Evolutionary conservation across 2,329 filamentous ascomycete species (phyloP).

Genomic region (Aspergillus candidus): DNA sequence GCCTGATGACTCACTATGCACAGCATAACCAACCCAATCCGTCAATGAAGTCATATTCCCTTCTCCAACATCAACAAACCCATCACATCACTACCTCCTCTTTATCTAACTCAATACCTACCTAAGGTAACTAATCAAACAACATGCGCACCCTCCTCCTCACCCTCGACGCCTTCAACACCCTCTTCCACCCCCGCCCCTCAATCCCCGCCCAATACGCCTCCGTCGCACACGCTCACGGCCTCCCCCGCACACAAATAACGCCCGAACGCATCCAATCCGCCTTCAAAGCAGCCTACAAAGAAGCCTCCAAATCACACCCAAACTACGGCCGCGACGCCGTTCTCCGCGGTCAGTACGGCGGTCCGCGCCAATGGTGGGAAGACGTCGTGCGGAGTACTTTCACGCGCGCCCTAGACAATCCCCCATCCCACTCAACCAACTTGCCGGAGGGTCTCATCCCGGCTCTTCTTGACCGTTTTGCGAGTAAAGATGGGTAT

Average conservation of each 20-base stretch:
- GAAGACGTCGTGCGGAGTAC: slow-evolving; percentile 35
- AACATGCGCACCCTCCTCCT: slow-evolving; percentile 31
- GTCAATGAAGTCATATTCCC: too few relatives aligned
- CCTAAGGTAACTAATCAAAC: background rate
- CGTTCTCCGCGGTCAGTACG: slow-evolving; percentile 30
- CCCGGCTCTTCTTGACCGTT: slow-evolving; percentile 31
- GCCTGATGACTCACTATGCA: too few relatives aligned
- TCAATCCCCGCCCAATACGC: slow-evolving; percentile 39
- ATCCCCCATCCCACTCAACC: slow-evolving; percentile 3
- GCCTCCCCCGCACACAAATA: slow-evolving; percentile 24
- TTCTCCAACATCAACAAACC: too few relatives aligned
- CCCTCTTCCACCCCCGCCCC: slow-evolving; percentile 38
- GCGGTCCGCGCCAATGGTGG: slow-evolving; percentile 42
- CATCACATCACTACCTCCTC: too few relatives aligned
- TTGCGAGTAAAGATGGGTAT: slow-evolving; percentile 37
- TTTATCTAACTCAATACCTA: too few relatives aligned
- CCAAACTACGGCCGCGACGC: slow-evolving; percentile 42
- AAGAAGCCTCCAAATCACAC: slow-evolving; percentile 23
- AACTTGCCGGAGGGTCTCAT: slow-evolving; percentile 31
- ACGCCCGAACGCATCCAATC: slow-evolving; percentile 23
- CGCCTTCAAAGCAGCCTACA: slow-evolving; percentile 35
- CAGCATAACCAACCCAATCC: too few relatives aligned
- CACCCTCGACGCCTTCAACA: slow-evolving; percentile 43
- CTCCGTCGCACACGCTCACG: slow-evolving; percentile 31
- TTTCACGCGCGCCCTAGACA: slow-evolving; percentile 25